Conservation (phyloP, 176 grass and related monocot genomes). For the Paspalum vaginatum region DNA sequence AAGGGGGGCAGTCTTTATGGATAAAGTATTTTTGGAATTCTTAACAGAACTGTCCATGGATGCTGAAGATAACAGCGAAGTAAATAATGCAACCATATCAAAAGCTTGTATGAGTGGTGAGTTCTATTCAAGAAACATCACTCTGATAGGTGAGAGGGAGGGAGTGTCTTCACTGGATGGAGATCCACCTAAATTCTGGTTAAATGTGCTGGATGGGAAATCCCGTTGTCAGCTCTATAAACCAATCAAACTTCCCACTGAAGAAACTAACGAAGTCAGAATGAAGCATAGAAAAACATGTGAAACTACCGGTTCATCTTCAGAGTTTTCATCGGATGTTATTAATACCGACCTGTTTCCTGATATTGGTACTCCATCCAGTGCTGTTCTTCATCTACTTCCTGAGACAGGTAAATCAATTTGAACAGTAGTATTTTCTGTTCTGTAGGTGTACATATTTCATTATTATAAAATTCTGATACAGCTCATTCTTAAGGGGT, state of each 20-base stretch:
- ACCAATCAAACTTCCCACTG: slow-evolving; percentile 21
- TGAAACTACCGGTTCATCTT: slow-evolving; percentile 37
- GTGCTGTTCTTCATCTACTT: slow-evolving; percentile 25
- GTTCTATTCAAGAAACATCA: slow-evolving; percentile 73
- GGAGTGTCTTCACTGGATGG: slow-evolving; percentile 52
- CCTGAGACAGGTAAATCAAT: slow-evolving; percentile 31
- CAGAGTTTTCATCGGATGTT: slow-evolving; percentile 32
- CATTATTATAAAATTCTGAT: slow-evolving; percentile 25
- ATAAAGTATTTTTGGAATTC: slow-evolving; percentile 58
- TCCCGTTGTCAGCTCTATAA: slow-evolving; percentile 45
- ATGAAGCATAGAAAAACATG: slow-evolving; percentile 54
- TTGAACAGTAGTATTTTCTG: slow-evolving; percentile 24
- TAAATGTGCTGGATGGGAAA: slow-evolving; percentile 67
- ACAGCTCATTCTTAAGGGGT: slow-evolving; percentile 43
- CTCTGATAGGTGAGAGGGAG: slow-evolving; percentile 66
- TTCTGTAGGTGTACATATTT: slow-evolving; percentile 25
- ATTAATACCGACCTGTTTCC: slow-evolving; percentile 16
- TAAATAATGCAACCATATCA: slow-evolving; percentile 28
- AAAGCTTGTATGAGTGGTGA: slow-evolving; percentile 61
- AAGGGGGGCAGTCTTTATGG: slow-evolving; percentile 34
- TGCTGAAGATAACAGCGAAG: slow-evolving; percentile 26
- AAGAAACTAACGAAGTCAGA: slow-evolving; percentile 54
- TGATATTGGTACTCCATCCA: slow-evolving; percentile 29
- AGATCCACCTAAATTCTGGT: slow-evolving; percentile 73
- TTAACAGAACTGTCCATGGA: slow-evolving; percentile 43